Conservation (phyloP, 495 filamentous ascomycete genomes). For the Paragyromitra xinjiangensis region DNA sequence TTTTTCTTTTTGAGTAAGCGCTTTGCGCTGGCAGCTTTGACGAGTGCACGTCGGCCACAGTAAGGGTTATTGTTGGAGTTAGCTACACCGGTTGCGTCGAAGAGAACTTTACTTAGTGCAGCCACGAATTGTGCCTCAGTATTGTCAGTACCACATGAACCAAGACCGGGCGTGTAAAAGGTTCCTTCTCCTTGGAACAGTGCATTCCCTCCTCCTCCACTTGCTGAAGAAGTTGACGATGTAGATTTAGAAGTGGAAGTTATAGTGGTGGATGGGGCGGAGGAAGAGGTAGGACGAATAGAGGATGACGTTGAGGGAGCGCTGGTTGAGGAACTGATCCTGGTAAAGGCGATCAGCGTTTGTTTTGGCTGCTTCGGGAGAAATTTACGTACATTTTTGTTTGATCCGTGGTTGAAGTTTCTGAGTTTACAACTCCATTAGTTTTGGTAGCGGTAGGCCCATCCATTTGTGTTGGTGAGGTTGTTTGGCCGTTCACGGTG, state of each 20-base stretch:
- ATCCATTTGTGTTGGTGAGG: not conserved
- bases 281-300: not conserved
- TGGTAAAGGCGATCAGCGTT: not conserved
- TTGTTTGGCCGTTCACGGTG: not conserved
- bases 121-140: constrained; percentile 54
- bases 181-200: constrained; percentile 54
- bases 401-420: constrained; percentile 8
- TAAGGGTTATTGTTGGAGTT: constrained; percentile 57
- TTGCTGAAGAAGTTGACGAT: constrained; percentile 20
- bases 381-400: constrained; percentile 13
- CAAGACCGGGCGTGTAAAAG: constrained; percentile 55
- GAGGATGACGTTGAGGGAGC: constrained; percentile 16
- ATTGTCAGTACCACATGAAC: constrained; percentile 55
- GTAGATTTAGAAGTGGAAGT: constrained; percentile 8
- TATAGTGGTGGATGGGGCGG: not conserved
- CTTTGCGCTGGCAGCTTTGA: constrained; percentile 38
- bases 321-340: not conserved
- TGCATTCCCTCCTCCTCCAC: constrained; percentile 36
- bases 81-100: constrained; percentile 51
- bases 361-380: not conserved
- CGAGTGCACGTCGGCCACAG: constrained; percentile 51
- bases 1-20: constrained; percentile 15
- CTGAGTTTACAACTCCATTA: constrained; percentile 13
- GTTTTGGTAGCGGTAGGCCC: not conserved
- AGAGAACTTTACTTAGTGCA: constrained; percentile 51